These are phyloP conservation scores for Achlya hypogyna DNA, from an alignment of 352 stramenopile species.

Conservation along the genomic window DNA sequence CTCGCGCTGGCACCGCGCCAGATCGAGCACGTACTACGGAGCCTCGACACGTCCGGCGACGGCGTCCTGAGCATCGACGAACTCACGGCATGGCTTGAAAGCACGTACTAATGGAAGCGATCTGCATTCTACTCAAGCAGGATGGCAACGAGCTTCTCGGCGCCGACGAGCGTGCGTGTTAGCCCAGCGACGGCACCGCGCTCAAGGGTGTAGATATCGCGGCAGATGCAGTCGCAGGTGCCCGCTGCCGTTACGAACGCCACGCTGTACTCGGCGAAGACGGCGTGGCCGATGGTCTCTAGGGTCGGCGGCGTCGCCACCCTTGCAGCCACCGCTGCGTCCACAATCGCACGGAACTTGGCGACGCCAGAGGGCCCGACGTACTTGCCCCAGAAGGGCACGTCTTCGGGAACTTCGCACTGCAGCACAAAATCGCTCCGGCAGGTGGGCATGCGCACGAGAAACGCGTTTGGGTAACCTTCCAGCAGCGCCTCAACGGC, in stretches of 20 bases:
- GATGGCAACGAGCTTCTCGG: conserved; percentile 64
- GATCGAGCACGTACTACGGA: conserved; percentile 43
- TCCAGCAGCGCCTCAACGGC: conserved; percentile 53
- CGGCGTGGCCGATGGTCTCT: conserved; percentile 59
- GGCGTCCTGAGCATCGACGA: conserved; percentile 49
- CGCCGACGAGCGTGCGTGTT: conserved; percentile 71
- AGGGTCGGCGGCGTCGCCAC: conserved; percentile 52
- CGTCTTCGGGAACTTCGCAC: conserved; percentile 65
- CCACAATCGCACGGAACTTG: conserved; percentile 67
- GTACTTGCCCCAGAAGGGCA: conserved; percentile 74
- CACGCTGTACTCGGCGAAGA: conserved; percentile 68
- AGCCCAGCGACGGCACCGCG: conserved; percentile 62
- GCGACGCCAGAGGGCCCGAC: conserved; percentile 46
- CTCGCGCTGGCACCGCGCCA: conserved; percentile 53
- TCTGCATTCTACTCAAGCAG: conserved; percentile 31
- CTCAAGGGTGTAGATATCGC: conserved; percentile 67
- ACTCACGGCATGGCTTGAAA: conserved; percentile 42
- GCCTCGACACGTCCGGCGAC: conserved; percentile 53
- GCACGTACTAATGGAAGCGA: conserved; percentile 27
- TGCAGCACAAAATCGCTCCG: conserved; percentile 61
- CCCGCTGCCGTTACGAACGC: conserved; percentile 30
- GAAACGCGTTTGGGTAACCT: conserved; percentile 38
- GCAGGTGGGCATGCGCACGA: conserved; percentile 42
- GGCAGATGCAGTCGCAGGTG: conserved; percentile 47
- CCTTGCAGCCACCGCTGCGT: conserved; percentile 45